phyloP scores from a whole-genome alignment of 2,329 filamentous ascomycete genomes.

The Colletotrichum magnum region DNA sequence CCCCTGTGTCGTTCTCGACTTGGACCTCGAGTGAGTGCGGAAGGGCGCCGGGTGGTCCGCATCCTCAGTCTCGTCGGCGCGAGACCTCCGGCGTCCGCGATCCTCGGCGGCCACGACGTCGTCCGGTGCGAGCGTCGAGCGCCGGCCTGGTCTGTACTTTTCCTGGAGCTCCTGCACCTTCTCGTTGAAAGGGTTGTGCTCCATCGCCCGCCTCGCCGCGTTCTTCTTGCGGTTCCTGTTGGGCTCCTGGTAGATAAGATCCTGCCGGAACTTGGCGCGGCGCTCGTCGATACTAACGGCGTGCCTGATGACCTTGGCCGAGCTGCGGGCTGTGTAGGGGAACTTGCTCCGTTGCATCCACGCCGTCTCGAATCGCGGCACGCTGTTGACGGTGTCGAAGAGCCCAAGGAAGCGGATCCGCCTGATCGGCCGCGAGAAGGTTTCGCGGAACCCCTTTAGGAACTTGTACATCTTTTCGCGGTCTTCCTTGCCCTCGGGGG shows the following conservation, averaged over 20 bases:
- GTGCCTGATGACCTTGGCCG: slow-evolving; percentile 74
- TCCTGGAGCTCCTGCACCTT: slow-evolving; percentile 48
- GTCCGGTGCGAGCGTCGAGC: slow-evolving; percentile 36
- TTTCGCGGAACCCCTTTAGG: slow-evolving; percentile 85
- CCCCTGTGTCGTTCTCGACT: slow-evolving; percentile 34
- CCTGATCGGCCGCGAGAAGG: slow-evolving; percentile 81
- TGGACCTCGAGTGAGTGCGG: slow-evolving; percentile 53
- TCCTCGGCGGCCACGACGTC: slow-evolving; percentile 37
- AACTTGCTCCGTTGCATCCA: slow-evolving; percentile 87
- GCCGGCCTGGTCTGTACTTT: slow-evolving; percentile 51
- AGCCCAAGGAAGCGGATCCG: slow-evolving; percentile 83
- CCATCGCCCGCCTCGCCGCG: slow-evolving; percentile 43
- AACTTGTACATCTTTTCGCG: slow-evolving; percentile 78
- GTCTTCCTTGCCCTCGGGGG: slow-evolving; percentile 56
- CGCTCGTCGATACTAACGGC: slow-evolving; percentile 80
- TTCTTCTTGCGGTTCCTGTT: slow-evolving; percentile 43
- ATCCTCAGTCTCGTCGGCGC: slow-evolving; percentile 28
- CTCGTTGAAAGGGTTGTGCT: slow-evolving; percentile 41
- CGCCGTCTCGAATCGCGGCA: slow-evolving; percentile 80
- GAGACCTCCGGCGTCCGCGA: slow-evolving; percentile 16
- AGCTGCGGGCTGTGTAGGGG: slow-evolving; percentile 74
- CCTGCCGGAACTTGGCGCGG: slow-evolving; percentile 79
- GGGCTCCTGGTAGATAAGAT: slow-evolving; percentile 72
- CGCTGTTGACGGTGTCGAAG: slow-evolving; percentile 87
- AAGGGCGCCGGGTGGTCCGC: slow-evolving; percentile 58